Base-by-base conservation (phyloP, 345 rosid species). In the Populus simonii region DNA sequence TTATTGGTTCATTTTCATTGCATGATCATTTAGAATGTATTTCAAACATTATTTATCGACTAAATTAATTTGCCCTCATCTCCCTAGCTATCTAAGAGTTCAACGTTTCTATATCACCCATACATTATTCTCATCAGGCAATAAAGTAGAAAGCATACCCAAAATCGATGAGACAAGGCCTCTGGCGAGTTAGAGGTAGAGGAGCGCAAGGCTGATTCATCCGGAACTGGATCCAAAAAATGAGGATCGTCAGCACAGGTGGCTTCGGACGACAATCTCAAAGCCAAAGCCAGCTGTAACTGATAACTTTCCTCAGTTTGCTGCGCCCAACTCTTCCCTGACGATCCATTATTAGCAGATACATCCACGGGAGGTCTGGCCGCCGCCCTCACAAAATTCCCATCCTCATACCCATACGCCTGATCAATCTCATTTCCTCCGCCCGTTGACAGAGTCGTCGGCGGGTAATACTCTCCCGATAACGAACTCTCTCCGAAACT, bases 261-360 rank as follows among this genome's bases (percentile, higher is more conserved):
- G 49, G 99, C 99, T 76, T 96, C 97, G 0, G 93, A 90, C 2
- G 98, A 92, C 68, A 96, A 90, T 81, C 99, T 86, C 84, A 94
- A 84, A 66, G 99, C 98, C 81, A 96, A 81, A 45, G 99, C 99
- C 88, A 96, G 82, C 88, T 96, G 99, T 80, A 96, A 86, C 91
- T 96, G 99, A 51, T 96, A 96, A 81, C 99, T 96, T 93, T 96
- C 99, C 83, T 96, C 99, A 76, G 99, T 96, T 88, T 94, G 98
- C 83, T 89, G 97, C 75, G 98, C 99, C 99, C 97, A 96, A 86
- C 97, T 92, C 86, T 90, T 96, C 80, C 94, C 97, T 2, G 89
- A 89, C 1, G 93, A 88, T 13, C 92, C 83, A 33, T 65, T 62
- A 33, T 55, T 47, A 81, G 8, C 91, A 88, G 0, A 77, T 80